Conservation (phyloP, 495 filamentous ascomycete genomes). For the Friedmanniomyces endolithicus region DNA sequence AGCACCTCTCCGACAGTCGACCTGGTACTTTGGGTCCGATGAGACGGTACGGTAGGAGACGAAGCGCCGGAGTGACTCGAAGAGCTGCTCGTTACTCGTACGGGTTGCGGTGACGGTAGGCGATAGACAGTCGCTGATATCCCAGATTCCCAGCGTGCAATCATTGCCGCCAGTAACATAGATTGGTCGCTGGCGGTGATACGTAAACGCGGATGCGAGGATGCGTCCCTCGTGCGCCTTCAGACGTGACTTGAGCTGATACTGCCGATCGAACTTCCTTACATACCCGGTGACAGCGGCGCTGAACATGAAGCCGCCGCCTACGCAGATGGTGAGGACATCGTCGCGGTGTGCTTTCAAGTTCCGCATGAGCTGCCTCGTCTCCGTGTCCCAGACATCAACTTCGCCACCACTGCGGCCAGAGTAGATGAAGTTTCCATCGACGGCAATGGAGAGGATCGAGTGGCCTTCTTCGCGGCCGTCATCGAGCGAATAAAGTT, state of each 20-base stretch:
- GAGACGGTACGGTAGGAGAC: conserved; percentile 86
- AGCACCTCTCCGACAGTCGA: conserved; percentile 85
- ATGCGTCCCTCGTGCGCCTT: conserved; percentile 76
- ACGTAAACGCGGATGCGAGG: conserved; percentile 69
- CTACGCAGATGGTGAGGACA: conserved; percentile 72
- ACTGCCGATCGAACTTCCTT: conserved; percentile 75
- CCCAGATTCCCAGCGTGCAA: conserved; percentile 77
- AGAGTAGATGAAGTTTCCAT: conserved; percentile 81
- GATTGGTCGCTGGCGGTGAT: conserved; percentile 52
- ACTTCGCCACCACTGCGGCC: conserved; percentile 82
- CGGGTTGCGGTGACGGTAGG: conserved; percentile 33
- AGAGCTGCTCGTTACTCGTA: conserved; percentile 66
- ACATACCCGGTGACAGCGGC: conserved; percentile 68
- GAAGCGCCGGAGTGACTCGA: conserved; percentile 69
- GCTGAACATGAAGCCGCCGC: conserved; percentile 71
- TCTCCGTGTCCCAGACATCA: conserved; percentile 95
- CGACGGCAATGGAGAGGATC: conserved; percentile 69
- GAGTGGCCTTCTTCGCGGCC: conserved; percentile 53
- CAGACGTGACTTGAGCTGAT: conserved; percentile 73
- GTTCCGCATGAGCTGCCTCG: conserved; percentile 73
- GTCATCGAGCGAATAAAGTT: conserved; percentile 57
- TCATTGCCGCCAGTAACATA: conserved; percentile 96
- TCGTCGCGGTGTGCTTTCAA: conserved; percentile 71
- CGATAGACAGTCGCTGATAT: conserved; percentile 48
- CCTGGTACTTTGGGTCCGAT: conserved; percentile 64